phyloP scores from a whole-genome alignment of 2,329 filamentous ascomycete species.

The Verticillium albo-atrum region DNA sequence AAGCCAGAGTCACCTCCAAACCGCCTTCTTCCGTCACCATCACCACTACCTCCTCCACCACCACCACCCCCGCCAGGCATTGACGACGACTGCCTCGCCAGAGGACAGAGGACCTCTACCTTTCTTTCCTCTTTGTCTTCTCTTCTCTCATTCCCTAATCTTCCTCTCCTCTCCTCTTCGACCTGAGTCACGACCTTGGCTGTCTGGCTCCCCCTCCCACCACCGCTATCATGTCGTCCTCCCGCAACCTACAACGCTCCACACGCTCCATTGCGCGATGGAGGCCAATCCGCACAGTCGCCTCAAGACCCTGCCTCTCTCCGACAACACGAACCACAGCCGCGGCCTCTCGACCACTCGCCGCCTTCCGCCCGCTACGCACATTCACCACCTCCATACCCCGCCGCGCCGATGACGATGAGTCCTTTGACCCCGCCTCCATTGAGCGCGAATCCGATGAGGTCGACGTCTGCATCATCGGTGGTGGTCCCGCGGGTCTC shows the following conservation, averaged over 20 bases:
- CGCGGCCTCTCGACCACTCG: background rate
- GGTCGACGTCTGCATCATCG: slow-evolving; percentile 95
- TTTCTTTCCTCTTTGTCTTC: slow-evolving; percentile 3
- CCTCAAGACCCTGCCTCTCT: slow-evolving; percentile 5
- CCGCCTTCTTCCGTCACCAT: background rate
- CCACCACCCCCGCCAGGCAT: background rate
- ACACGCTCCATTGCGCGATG: slow-evolving; percentile 23
- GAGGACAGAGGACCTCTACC: background rate
- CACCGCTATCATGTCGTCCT: slow-evolving; percentile 26
- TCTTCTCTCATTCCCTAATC: slow-evolving; percentile 19
- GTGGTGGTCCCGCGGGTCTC: slow-evolving; percentile 87
- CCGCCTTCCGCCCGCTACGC: background rate
- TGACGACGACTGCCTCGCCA: background rate
- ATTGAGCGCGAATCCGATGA: slow-evolving; percentile 87
- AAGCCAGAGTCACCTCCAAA: slow-evolving; percentile 6
- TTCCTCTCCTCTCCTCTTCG: background rate
- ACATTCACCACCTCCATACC: slow-evolving; percentile 10
- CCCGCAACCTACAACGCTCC: slow-evolving; percentile 33
- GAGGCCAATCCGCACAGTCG: slow-evolving; percentile 15
- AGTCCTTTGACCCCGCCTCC: slow-evolving; percentile 59
- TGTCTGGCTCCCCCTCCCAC: background rate
- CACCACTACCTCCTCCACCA: background rate
- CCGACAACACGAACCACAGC: slow-evolving; percentile 4
- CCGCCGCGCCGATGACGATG: slow-evolving; percentile 29
- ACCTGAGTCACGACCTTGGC: background rate